A percentile compares a stretch with the other conserved stretches of the same genome.
These are phyloP conservation scores for Arthroderma uncinatum DNA, from an alignment of 2,329 filamentous ascomycete species.

Conservation along the genomic window DNA sequence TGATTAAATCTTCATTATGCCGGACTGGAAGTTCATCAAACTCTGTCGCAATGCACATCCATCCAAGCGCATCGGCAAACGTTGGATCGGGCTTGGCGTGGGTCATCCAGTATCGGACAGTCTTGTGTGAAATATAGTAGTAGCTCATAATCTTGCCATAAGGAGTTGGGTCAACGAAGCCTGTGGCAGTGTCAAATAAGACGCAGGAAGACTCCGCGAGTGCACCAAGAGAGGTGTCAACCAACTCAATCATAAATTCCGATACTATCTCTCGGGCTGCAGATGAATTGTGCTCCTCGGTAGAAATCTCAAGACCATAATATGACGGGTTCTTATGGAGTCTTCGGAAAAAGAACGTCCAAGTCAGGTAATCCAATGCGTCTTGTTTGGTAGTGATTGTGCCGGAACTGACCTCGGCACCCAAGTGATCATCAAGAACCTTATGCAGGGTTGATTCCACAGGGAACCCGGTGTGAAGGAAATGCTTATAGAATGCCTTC, in stretches of 20 bases:
- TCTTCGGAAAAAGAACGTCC: slow-evolving; percentile 98
- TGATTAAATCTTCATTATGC: slow-evolving; percentile 97
- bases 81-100: slow-evolving; percentile 63
- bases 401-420: slow-evolving; percentile 85
- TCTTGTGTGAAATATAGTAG: slow-evolving; percentile 94
- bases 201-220: slow-evolving; percentile 78
- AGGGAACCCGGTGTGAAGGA: slow-evolving; percentile 92
- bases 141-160: slow-evolving; percentile 99
- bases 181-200: slow-evolving; percentile 62
- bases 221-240: slow-evolving; percentile 73
- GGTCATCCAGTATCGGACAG: slow-evolving; percentile 70
- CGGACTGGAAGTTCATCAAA: slow-evolving; percentile 96
- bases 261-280: slow-evolving; percentile 79
- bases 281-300: slow-evolving; percentile 81
- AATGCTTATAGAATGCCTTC: slow-evolving; percentile 99
- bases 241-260: slow-evolving; percentile 87
- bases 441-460: slow-evolving; percentile 95
- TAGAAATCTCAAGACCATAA: slow-evolving; percentile 87
- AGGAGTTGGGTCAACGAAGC: slow-evolving; percentile 78
- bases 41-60: slow-evolving; percentile 89
- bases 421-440: slow-evolving; percentile 91
- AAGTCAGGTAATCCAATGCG: slow-evolving; percentile 91
- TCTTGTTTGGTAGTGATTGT: slow-evolving; percentile 93
- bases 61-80: slow-evolving; percentile 73
- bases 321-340: slow-evolving; percentile 98